These are phyloP conservation scores for Tuber calosporum DNA, from an alignment of 495 filamentous ascomycete genomes.

Conservation along the genomic window DNA sequence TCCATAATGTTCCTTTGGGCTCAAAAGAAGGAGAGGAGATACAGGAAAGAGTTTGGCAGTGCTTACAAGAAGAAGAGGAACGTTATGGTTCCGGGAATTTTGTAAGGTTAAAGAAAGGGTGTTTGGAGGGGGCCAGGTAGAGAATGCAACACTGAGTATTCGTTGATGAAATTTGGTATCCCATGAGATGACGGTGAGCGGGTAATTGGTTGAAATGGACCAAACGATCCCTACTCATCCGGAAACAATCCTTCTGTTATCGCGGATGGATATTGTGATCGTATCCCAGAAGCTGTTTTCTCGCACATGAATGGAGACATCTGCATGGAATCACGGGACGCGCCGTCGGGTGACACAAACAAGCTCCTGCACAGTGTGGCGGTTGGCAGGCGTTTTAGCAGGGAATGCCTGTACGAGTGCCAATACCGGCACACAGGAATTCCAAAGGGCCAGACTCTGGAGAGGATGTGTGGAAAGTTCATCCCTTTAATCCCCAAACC, in stretches of 20 bases:
- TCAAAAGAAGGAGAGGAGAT: slow-evolving; percentile 81
- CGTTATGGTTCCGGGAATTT: slow-evolving; percentile 64
- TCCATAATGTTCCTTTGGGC: slow-evolving; percentile 81
- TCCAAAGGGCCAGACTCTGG: slow-evolving; percentile 1
- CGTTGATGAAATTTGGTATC: not conserved
- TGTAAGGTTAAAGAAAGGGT: slow-evolving; percentile 16
- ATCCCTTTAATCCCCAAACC: too few relatives aligned
- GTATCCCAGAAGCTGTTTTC: not conserved
- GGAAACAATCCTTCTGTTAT: not conserved
- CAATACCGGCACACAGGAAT: not conserved
- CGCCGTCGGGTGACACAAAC: slow-evolving; percentile 25
- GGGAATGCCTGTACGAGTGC: slow-evolving; percentile 8
- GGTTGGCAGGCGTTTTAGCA: slow-evolving; percentile 8
- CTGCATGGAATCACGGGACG: slow-evolving; percentile 5
- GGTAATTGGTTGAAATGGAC: not conserved
- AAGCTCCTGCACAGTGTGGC: not conserved
- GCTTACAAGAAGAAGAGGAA: slow-evolving; percentile 77
- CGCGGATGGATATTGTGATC: not conserved
- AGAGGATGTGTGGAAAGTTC: not conserved
- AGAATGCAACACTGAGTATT: not conserved
- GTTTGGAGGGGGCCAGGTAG: not conserved
- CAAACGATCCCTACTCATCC: not conserved
- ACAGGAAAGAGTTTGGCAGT: slow-evolving; percentile 80
- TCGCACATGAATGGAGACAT: not conserved
- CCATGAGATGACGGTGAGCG: not conserved